Evolutionary conservation across 2,329 filamentous ascomycete species (phyloP).

Genomic region (Phialophora macrospora): DNA sequence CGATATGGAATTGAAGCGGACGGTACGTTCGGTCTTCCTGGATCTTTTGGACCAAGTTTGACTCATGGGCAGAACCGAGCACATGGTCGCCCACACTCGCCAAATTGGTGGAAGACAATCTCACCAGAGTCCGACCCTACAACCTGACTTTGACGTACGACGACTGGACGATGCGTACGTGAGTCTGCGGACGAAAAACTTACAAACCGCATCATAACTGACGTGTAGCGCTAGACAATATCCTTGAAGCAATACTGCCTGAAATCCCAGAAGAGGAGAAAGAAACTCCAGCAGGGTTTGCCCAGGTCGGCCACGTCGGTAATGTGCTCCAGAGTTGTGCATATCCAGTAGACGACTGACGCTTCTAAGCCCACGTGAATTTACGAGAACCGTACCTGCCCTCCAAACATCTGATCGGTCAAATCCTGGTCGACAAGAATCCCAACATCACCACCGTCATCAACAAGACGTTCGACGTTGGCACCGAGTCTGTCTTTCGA

Average conservation of each 20-base stretch:
- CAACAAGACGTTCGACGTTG: conserved; percentile 91
- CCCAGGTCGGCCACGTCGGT: conserved; percentile 85
- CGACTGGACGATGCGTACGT: conserved; percentile 80
- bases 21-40: conserved; percentile 4
- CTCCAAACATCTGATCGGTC: conserved; percentile 83
- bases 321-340: conserved; percentile 46
- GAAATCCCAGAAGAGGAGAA: conserved; percentile 69
- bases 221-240: conserved; percentile 65
- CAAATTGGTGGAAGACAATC: conserved; percentile 69
- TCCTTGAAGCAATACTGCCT: conserved; percentile 80
- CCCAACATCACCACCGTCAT: conserved; percentile 82
- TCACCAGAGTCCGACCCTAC: conserved; percentile 75
- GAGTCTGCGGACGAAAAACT: conserved; percentile 18
- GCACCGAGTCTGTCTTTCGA: conserved; percentile 80
- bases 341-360: not conserved
- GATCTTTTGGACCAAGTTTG: not conserved
- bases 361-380: conserved; percentile 76
- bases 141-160: conserved; percentile 78
- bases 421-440: conserved; percentile 91
- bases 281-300: conserved; percentile 84
- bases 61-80: conserved; percentile 55
- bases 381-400: conserved; percentile 80
- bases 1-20: conserved; percentile 44
- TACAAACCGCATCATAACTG: not conserved
- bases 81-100: conserved; percentile 77